Conservation (phyloP, 495 filamentous ascomycete species). For the Podospora tetraspora region DNA sequence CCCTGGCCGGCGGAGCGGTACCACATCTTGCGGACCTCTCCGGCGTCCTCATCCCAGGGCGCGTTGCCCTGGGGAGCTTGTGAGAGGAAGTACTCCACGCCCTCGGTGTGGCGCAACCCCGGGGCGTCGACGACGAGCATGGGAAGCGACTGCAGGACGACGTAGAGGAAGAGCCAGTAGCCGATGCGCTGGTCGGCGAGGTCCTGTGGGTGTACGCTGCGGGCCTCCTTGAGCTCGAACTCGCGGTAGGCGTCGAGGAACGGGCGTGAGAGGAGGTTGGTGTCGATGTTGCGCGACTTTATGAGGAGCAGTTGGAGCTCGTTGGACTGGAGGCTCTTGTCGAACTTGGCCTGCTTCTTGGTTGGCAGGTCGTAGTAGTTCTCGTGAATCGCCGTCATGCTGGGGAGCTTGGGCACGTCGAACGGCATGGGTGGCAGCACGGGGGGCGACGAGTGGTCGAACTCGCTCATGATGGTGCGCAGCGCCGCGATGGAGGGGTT, state of each 20-base stretch:
- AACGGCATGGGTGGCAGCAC: constrained; percentile 89
- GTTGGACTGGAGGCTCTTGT: constrained; percentile 64
- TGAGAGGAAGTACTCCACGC: constrained; percentile 96
- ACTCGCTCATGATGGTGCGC: constrained; percentile 74
- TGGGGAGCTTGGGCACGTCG: constrained; percentile 76
- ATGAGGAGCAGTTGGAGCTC: constrained; percentile 70
- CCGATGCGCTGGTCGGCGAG: constrained; percentile 73
- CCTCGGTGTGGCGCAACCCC: constrained; percentile 66
- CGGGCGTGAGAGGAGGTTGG: constrained; percentile 46
- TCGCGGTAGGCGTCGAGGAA: constrained; percentile 78
- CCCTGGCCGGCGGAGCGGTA: constrained; percentile 68
- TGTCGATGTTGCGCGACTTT: constrained; percentile 71
- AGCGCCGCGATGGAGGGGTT: constrained; percentile 48
- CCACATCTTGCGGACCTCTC: constrained; percentile 64
- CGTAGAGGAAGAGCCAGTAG: constrained; percentile 94
- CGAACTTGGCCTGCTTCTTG: constrained; percentile 65
- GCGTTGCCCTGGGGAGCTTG: constrained; percentile 74
- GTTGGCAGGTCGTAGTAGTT: constrained; percentile 56
- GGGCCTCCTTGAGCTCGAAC: constrained; percentile 72
- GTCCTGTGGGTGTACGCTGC: constrained; percentile 65
- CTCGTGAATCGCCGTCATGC: constrained; percentile 55
- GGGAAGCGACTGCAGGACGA: constrained; percentile 81
- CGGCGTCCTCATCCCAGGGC: constrained; percentile 78
- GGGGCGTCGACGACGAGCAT: constrained; percentile 86
- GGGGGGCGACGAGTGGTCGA: constrained; percentile 79